These are phyloP conservation scores for Solanum lycopersicoides DNA, from an alignment of 257 asterid genomes.

Conservation along the genomic window DNA sequence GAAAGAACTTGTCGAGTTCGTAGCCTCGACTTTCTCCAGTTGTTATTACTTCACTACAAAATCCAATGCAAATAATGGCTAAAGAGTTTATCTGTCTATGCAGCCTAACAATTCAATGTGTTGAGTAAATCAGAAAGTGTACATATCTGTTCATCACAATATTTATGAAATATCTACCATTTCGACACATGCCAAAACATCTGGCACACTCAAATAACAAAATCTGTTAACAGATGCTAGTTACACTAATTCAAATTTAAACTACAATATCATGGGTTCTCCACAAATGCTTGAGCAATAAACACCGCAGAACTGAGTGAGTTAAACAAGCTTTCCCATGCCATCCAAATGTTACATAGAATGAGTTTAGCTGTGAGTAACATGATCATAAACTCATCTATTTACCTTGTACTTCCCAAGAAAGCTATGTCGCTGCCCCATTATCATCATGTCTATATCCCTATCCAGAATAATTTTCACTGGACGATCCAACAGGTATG, in stretches of 20 bases:
- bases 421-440: conserved; percentile 95
- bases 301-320: neutral
- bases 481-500: conserved; percentile 80
- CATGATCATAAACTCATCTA: neutral
- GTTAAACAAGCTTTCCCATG: neutral
- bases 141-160: neutral
- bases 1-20: neutral
- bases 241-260: neutral
- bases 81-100: neutral
- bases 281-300: neutral
- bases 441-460: conserved; percentile 85
- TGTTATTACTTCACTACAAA: neutral
- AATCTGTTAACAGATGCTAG: neutral
- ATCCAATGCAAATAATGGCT: neutral
- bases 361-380: neutral
- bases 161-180: neutral
- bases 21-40: neutral
- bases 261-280: neutral
- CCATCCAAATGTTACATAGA: neutral
- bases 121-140: neutral
- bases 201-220: neutral
- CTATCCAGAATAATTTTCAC: conserved; percentile 82
- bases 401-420: conserved; percentile 87
- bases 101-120: neutral
- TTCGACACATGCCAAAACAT: neutral